Evolutionary conservation across 257 asterid genomes (phyloP), one percentile per base, ranked within the genome.

Genomic region (Scutellaria baicalensis): DNA sequence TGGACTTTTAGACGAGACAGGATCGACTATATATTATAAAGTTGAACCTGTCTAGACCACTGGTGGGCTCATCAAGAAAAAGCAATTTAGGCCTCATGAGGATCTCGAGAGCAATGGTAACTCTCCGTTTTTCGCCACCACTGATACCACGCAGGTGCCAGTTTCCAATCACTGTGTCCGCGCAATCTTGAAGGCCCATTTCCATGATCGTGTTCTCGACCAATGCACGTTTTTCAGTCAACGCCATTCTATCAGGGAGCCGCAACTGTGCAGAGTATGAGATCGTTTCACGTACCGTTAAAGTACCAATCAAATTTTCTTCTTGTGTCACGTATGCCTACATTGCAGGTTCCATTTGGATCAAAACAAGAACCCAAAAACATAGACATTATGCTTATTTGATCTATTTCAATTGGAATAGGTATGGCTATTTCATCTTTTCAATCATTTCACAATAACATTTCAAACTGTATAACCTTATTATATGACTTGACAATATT

Each of bases 241-340:
- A 52, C 1, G 88, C 68, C 97, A 87, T 90, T 54, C 80, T 43
- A 49, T 87, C 91, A 5, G 98, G 97, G 12, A 93, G 89, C 1
- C 98, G 84, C 35, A 93, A 51, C 39, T 81, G 76, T 9, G 98
- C 98, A 0, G 97, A 93, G 59, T 90, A 93, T 0, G 89, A 80
- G 3, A 93, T 93, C 1, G 97, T 90, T 69, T 93, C 98, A 1
- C 94, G 85, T 1, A 93, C 97, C 1, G 98, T 93, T 76, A 93
- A 83, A 6, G 98, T 93, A 1, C 98, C 97, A 3, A 93, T 85
- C 85, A 93, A 76, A 81, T 79, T 88, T 66, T 93, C 98, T 20
- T 93, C 98, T 78, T 93, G 98, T 1, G 98, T 90, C 5, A 93
- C 98, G 56, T 93, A 93, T 6, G 98, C 98, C 98, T 90, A 79